These are phyloP conservation scores for Myxozyma kluyveri DNA, from an alignment of 805 yeast species.

Conservation along the genomic window DNA sequence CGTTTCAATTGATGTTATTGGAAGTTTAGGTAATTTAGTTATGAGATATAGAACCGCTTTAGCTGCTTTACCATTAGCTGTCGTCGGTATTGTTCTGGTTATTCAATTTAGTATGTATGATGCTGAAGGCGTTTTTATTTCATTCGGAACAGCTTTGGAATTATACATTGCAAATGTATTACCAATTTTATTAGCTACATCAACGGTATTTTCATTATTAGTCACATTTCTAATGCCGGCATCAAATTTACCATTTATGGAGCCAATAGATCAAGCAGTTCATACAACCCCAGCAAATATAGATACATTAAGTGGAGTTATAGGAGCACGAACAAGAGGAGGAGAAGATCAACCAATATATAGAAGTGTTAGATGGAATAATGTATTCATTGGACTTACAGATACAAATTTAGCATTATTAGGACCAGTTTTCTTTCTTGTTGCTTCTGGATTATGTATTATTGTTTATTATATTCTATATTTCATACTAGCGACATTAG, in stretches of 20 bases:
- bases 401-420: conserved; percentile 54
- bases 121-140: conserved; percentile 19
- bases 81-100: conserved; percentile 51
- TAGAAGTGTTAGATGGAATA: conserved; percentile 45
- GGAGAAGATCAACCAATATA: not conserved
- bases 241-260: conserved; percentile 38
- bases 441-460: conserved; percentile 46
- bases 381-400: conserved; percentile 66
- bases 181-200: conserved; percentile 29
- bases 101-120: conserved; percentile 54
- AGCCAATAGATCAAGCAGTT: conserved; percentile 38
- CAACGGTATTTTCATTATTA: conserved; percentile 32
- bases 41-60: conserved; percentile 74
- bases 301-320: not conserved
- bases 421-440: conserved; percentile 57
- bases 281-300: not conserved
- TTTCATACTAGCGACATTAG: conserved; percentile 5
- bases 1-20: conserved; percentile 51
- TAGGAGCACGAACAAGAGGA: not conserved
- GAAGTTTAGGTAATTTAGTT: conserved; percentile 65
- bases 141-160: conserved; percentile 24
- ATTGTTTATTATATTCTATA: conserved; percentile 21
- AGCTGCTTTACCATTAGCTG: conserved; percentile 65
- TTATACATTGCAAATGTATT: conserved; percentile 39
- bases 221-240: conserved; percentile 37